Base-by-base conservation (phyloP, 768 basidiomycete genomes). In the Xerocomus brunneocitrinus region DNA sequence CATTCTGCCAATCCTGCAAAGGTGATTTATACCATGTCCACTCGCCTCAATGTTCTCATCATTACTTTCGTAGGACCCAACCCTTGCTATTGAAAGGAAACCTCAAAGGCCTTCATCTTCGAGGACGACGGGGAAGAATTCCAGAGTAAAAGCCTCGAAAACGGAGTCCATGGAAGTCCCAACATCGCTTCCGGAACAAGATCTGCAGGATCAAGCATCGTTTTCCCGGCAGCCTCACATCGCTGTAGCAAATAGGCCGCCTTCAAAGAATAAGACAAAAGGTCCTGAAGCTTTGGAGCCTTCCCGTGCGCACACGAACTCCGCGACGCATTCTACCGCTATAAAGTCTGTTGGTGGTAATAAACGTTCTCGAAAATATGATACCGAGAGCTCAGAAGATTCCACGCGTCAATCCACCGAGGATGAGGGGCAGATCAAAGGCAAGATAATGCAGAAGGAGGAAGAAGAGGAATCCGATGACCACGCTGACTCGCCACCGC, bases 151-250 rank as follows among this genome's bases (percentile, higher is more conserved):
- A 31, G 28, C 45, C 25, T 51, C 55, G 5, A 66, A 62, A 47
- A 39, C 19, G 31, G 75, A 76, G 52, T 62, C 52, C 43, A 62
- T 60, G 8, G 69, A 76, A 49, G 66, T 85, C 12, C 83, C 83
- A 6, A 84, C 84, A 0, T 87, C 85, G 16, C 69, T 80, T 41
- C 82, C 84, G 3, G 77, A 79, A 36, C 79, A 84, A 62, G 80
- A 82, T 40, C 60, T 63, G 32, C 60, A 58, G 14, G 41, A 31
- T 16, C 54, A 61, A n/a, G 27, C 53, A 6, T 44, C 36, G 10
- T 50, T 58, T 41, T 49, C 49, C 32, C 52, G 14, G 31, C 55
- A 54, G 35, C 49, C 48, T 35, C 61, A 55, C 43, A 38, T 32
- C 22, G 27, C 47, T 43, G 28, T 44, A 24, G 47, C 47, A 16